phyloP scores from a whole-genome alignment of 768 basidiomycete genomes.

The Steccherinum ochraceum region DNA sequence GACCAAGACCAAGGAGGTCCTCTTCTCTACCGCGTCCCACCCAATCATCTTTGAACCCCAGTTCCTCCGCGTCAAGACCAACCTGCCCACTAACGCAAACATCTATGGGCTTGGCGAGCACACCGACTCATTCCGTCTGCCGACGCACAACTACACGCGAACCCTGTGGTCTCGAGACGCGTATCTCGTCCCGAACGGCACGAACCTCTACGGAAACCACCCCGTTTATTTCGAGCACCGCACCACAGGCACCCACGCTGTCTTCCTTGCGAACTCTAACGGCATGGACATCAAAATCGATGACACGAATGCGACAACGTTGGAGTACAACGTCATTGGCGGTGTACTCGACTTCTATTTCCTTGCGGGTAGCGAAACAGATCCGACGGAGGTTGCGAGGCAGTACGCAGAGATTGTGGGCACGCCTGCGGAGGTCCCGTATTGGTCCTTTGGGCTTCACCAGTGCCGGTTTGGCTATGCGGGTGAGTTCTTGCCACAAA shows the following conservation, averaged over 20 bases:
- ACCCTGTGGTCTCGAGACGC: slow-evolving; percentile 65
- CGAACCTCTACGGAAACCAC: slow-evolving; percentile 69
- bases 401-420: slow-evolving; percentile 70
- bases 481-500: too few species aligned
- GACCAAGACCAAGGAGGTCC: slow-evolving; percentile 39
- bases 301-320: slow-evolving; percentile 29
- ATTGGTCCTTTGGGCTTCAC: slow-evolving; percentile 70
- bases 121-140: slow-evolving; percentile 57
- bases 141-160: slow-evolving; percentile 33
- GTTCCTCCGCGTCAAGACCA: slow-evolving; percentile 67
- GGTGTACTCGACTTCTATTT: slow-evolving; percentile 79
- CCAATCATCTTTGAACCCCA: slow-evolving; percentile 72
- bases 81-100: slow-evolving; percentile 53
- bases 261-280: slow-evolving; percentile 62
- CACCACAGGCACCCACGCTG: slow-evolving; percentile 58
- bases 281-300: slow-evolving; percentile 75
- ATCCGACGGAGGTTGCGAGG: slow-evolving; percentile 50
- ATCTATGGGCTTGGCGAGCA: slow-evolving; percentile 79
- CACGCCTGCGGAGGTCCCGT: slow-evolving; percentile 63
- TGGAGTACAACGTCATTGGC: slow-evolving; percentile 76
- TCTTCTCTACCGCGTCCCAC: slow-evolving; percentile 56
- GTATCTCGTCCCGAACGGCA: slow-evolving; percentile 47
- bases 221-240: slow-evolving; percentile 72
- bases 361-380: slow-evolving; percentile 55
- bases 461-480: slow-evolving; percentile 69